These are phyloP conservation scores for Excoecaria cochinchinensis DNA, from an alignment of 345 rosid genomes.

Conservation along the genomic window DNA sequence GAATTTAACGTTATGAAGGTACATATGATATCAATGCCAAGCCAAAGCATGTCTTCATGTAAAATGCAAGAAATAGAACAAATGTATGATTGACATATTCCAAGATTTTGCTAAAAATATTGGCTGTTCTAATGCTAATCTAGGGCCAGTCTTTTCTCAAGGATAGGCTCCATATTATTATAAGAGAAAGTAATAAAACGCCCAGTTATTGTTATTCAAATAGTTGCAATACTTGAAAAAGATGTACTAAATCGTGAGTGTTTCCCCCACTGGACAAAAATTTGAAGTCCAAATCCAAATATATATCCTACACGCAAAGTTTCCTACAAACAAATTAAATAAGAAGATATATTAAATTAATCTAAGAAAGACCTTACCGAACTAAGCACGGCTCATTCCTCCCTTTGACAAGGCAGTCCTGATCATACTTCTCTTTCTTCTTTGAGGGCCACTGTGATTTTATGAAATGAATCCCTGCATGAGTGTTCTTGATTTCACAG, in stretches of 20 bases:
- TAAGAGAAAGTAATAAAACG: not conserved
- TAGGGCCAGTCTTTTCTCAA: not conserved
- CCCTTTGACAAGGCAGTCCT: slow-evolving; percentile 70
- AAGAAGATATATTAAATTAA: not conserved
- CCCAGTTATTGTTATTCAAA: not conserved
- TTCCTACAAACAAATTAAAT: not conserved
- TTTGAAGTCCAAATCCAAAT: not conserved
- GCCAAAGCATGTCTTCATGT: not conserved
- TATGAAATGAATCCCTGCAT: slow-evolving; percentile 68
- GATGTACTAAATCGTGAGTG: not conserved
- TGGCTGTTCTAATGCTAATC: not conserved
- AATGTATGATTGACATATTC: not conserved
- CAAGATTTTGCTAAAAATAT: not conserved
- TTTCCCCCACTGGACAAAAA: no score
- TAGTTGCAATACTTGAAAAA: not conserved
- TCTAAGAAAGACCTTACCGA: slow-evolving; percentile 44
- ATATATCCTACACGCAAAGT: not conserved
- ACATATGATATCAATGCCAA: not conserved
- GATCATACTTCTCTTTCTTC: slow-evolving; percentile 91
- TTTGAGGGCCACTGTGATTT: slow-evolving; percentile 80
- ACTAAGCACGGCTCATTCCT: slow-evolving; percentile 95
- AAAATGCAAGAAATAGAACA: not conserved
- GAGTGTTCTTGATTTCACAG: slow-evolving; percentile 83
- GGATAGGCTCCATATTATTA: not conserved
- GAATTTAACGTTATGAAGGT: not conserved